phyloP scores from a whole-genome alignment of 129 eudicot genomes.

The Tagetes patula region DNA sequence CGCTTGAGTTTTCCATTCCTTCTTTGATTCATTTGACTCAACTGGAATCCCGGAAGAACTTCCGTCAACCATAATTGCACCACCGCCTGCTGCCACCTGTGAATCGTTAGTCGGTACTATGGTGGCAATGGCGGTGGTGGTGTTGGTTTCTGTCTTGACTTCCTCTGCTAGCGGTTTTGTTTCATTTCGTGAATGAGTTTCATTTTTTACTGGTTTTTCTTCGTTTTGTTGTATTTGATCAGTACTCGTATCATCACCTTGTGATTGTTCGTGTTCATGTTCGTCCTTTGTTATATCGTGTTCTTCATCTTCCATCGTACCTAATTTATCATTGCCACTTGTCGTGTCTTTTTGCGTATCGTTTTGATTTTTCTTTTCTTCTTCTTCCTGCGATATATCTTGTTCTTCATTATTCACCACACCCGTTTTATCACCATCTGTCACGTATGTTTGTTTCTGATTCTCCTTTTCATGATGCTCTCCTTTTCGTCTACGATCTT shows the following conservation, averaged over 20 bases:
- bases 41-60: slow-evolving; percentile 56
- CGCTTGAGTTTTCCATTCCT: slow-evolving; percentile 63
- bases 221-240: slow-evolving; percentile 46
- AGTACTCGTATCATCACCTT: slow-evolving; percentile 36
- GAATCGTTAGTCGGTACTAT: slow-evolving; percentile 20
- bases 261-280: slow-evolving; percentile 43
- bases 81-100: background rate
- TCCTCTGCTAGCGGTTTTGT: slow-evolving; percentile 18
- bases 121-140: slow-evolving; percentile 10
- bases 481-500: slow-evolving; percentile 18
- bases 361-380: slow-evolving; percentile 3
- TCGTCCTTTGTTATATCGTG: slow-evolving; percentile 44
- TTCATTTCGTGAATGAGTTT: slow-evolving; percentile 16
- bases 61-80: slow-evolving; percentile 26
- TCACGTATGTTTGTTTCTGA: slow-evolving; percentile 5
- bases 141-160: slow-evolving; percentile 13
- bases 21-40: slow-evolving; percentile 61
- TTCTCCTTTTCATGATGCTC: slow-evolving; percentile 12
- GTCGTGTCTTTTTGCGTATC: background rate
- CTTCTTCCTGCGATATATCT: slow-evolving; percentile 10
- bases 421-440: background rate
- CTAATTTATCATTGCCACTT: slow-evolving; percentile 8
- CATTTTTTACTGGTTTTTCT: slow-evolving; percentile 23
- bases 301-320: slow-evolving; percentile 7
- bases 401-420: slow-evolving; percentile 18